Evolutionary conservation across 1,284 basidiomycete genomes (phyloP).

Genomic region (Cryptococcus sp.): DNA sequence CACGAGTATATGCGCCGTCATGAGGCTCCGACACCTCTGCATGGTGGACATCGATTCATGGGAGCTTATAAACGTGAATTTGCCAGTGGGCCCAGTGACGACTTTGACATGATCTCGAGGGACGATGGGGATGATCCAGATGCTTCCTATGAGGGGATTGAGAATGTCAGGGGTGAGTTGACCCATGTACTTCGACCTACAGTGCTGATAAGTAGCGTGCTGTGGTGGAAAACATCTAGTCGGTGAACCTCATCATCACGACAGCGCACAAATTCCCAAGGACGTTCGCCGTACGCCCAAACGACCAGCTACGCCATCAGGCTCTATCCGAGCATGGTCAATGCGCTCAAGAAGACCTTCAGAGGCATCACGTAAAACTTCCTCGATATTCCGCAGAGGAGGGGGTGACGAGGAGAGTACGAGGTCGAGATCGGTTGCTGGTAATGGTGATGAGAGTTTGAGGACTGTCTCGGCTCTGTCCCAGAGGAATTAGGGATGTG

Average conservation of each 20-base stretch:
- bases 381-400: constrained; percentile 1
- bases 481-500: too few relatives aligned
- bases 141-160: constrained; percentile 83
- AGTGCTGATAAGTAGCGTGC: constrained; percentile 57
- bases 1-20: constrained; percentile 77
- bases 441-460: too few relatives aligned
- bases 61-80: constrained; percentile 38
- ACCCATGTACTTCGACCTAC: background rate
- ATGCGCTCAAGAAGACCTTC: constrained; percentile 20
- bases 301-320: constrained; percentile 29
- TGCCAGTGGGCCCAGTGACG: constrained; percentile 43
- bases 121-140: constrained; percentile 66
- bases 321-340: constrained; percentile 23
- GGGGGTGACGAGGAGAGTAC: constrained; percentile 7
- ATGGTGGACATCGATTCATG: constrained; percentile 43
- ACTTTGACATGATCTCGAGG: constrained; percentile 56
- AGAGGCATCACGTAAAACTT: constrained; percentile 11
- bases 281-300: constrained; percentile 21
- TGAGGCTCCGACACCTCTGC: constrained; percentile 32
- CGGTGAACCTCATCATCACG: constrained; percentile 53
- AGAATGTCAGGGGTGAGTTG: constrained; percentile 67
- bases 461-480: too few relatives aligned
- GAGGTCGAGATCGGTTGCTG: constrained; percentile 10
- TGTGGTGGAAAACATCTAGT: constrained; percentile 82
- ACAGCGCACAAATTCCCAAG: constrained; percentile 55